These are phyloP conservation scores for Colletotrichum gloeosporioides DNA, from an alignment of 2,329 filamentous ascomycete species.

Conservation along the genomic window DNA sequence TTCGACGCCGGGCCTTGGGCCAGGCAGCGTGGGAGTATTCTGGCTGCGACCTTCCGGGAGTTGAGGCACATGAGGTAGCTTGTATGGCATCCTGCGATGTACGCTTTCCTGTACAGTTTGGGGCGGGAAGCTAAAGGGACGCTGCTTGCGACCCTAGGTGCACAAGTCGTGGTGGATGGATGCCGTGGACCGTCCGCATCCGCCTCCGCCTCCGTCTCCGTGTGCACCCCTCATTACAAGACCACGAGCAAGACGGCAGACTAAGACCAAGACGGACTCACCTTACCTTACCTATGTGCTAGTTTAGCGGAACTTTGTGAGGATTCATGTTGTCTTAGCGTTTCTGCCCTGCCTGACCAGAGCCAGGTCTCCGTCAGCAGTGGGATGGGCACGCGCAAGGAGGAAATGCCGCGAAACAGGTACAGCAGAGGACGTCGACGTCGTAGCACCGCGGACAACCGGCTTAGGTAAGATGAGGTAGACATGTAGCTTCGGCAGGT, in stretches of 20 bases:
- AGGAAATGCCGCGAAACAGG: slow-evolving; percentile 5
- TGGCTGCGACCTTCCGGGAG: background rate
- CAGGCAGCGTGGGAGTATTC: background rate
- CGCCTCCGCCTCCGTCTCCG: background rate
- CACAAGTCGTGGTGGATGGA: background rate
- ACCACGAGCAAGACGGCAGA: background rate
- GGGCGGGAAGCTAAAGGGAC: background rate
- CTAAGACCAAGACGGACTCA: background rate
- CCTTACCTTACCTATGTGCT: background rate
- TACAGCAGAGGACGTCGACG: background rate
- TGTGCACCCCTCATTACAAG: background rate
- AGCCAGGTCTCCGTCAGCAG: background rate
- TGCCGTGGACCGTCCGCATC: background rate
- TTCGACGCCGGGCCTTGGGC: background rate
- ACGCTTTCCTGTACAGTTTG: background rate
- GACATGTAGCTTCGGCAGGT: background rate
- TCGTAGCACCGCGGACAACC: background rate
- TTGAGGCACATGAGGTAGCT: background rate
- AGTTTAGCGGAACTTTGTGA: background rate
- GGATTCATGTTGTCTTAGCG: background rate
- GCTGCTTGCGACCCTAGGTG: background rate
- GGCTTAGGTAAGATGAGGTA: background rate
- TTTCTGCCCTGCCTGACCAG: background rate
- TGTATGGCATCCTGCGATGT: background rate
- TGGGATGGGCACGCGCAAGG: background rate